phyloP scores from a whole-genome alignment of 805 yeast species.

The Suhomyces sp. region DNA sequence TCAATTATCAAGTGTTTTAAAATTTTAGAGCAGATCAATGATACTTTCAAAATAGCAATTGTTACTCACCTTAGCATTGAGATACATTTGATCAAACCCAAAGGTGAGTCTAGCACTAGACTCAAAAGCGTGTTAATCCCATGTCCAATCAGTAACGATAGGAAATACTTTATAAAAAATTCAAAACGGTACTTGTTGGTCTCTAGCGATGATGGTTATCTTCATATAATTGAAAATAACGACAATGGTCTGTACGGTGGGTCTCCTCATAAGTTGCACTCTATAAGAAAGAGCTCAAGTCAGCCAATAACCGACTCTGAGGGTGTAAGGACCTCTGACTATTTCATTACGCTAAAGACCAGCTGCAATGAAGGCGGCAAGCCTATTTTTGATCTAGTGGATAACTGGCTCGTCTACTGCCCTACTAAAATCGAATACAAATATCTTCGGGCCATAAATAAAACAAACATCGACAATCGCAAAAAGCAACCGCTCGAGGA shows the following conservation, averaged over 20 bases:
- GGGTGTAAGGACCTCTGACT: conserved; percentile 13
- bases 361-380: conserved; percentile 26
- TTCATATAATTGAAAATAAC: conserved; percentile 13
- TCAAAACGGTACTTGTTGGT: conserved; percentile 19
- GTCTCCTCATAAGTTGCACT: conserved; percentile 17
- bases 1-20: neutral
- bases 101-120: neutral
- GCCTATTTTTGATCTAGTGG: conserved; percentile 49
- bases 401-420: conserved; percentile 48
- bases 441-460: conserved; percentile 23
- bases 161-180: conserved; percentile 15
- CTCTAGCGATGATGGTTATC: conserved; percentile 21
- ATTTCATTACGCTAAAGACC: conserved; percentile 27
- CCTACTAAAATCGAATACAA: conserved; percentile 39
- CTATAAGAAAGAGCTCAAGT: conserved; percentile 18
- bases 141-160: neutral
- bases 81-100: neutral
- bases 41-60: neutral
- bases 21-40: neutral
- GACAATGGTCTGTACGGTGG: neutral
- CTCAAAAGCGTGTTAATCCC: neutral
- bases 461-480: conserved; percentile 2
- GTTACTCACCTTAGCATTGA: neutral
- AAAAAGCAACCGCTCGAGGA: neutral
- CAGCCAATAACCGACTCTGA: conserved; percentile 16